phyloP scores from a whole-genome alignment of 805 yeast genomes.

The Candida cerambycidarum region DNA sequence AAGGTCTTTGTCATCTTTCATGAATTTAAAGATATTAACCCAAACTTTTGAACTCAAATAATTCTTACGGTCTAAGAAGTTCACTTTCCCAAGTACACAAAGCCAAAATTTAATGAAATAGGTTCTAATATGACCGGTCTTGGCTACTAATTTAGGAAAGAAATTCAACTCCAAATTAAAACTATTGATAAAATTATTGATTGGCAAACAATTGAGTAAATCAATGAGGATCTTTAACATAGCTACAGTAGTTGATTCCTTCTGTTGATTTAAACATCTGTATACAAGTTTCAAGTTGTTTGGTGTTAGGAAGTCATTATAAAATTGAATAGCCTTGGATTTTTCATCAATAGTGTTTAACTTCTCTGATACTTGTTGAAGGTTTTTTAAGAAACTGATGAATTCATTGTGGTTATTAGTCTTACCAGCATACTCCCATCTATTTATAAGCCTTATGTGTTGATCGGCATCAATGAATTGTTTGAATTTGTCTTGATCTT shows the following conservation, averaged over 20 bases:
- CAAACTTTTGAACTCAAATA: conserved; percentile 54
- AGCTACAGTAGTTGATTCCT: conserved; percentile 62
- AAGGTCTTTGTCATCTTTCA: conserved; percentile 49
- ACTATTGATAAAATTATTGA: conserved; percentile 52
- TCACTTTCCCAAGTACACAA: conserved; percentile 46
- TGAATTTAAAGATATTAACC: conserved; percentile 68
- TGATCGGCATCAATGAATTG: conserved; percentile 6
- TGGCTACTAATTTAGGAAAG: conserved; percentile 58
- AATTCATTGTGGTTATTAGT: conserved; percentile 9
- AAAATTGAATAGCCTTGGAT: conserved; percentile 21
- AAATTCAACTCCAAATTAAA: conserved; percentile 68
- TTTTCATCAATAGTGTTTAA: not conserved
- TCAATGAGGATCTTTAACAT: conserved; percentile 55
- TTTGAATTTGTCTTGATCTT: conserved; percentile 1
- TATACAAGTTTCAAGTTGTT: conserved; percentile 63
- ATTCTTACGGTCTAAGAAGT: conserved; percentile 63
- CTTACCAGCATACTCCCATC: conserved; percentile 12
- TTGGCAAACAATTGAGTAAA: conserved; percentile 2
- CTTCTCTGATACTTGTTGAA: conserved; percentile 5
- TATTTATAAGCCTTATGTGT: conserved; percentile 2
- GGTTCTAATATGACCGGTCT: conserved; percentile 52
- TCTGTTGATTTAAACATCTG: conserved; percentile 59
- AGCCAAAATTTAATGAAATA: conserved; percentile 65
- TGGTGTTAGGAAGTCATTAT: conserved; percentile 49
- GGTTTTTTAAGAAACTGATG: conserved; percentile 1